Evolutionary conservation across 768 basidiomycete genomes (phyloP).

Genomic region (Royoungia palumana): DNA sequence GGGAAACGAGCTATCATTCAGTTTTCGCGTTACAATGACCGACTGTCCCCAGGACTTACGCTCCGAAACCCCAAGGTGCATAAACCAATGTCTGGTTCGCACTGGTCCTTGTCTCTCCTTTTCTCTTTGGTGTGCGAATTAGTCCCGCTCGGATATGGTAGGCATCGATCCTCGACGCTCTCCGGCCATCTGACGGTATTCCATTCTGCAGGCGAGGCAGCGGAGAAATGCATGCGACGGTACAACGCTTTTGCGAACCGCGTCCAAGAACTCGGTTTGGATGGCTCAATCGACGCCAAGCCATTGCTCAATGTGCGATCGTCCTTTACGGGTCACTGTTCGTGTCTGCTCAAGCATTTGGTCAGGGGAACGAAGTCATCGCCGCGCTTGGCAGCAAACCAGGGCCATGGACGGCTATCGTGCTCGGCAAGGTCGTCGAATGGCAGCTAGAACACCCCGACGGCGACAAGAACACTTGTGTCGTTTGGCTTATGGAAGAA

Average conservation of each 20-base stretch:
- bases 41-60: constrained; percentile 49
- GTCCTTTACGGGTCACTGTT: neutral
- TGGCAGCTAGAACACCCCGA: constrained; percentile 86
- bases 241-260: constrained; percentile 67
- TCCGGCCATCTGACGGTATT: constrained; percentile 2
- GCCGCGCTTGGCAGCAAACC: constrained; percentile 52
- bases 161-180: constrained; percentile 23
- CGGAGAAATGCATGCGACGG: constrained; percentile 45
- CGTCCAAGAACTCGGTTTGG: constrained; percentile 61
- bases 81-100: constrained; percentile 53
- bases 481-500: constrained; percentile 63
- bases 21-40: neutral
- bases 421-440: constrained; percentile 63
- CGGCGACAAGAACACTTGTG: constrained; percentile 63
- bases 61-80: constrained; percentile 68
- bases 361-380: constrained; percentile 70
- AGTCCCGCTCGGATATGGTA: constrained; percentile 48
- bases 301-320: constrained; percentile 74
- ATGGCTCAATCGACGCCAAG: constrained; percentile 59
- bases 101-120: constrained; percentile 69
- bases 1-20: neutral
- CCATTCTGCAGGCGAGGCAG: constrained; percentile 38
- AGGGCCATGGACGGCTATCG: constrained; percentile 67
- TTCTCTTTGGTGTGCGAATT: constrained; percentile 78
- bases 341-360: constrained; percentile 1